These are phyloP conservation scores for Mortierella alpina DNA, from an alignment of 192 early-diverging fungal species.

Conservation along the genomic window DNA sequence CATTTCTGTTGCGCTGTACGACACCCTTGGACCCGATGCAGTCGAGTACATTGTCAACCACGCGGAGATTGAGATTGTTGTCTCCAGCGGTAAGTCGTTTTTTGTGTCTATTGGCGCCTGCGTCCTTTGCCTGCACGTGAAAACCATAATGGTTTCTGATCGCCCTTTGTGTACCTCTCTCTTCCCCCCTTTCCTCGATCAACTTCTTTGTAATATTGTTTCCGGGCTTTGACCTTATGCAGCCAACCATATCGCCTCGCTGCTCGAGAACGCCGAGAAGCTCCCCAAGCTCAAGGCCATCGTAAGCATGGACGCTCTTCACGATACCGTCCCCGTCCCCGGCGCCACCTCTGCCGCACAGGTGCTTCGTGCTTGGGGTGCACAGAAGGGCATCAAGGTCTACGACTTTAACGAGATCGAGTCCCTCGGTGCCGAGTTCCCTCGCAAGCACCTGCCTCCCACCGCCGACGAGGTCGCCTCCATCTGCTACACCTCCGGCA, in stretches of 20 bases:
- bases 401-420: constrained; percentile 72
- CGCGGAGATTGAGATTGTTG: constrained; percentile 80
- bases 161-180: constrained; percentile 28
- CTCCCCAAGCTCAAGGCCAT: constrained; percentile 75
- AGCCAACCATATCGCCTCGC: constrained; percentile 53
- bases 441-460: constrained; percentile 67
- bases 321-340: constrained; percentile 46
- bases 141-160: constrained; percentile 77
- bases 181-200: neutral
- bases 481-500: constrained; percentile 88
- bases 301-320: constrained; percentile 73
- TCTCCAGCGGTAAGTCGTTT: constrained; percentile 56
- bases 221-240: constrained; percentile 4
- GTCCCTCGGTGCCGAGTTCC: constrained; percentile 69
- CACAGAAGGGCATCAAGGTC: constrained; percentile 68
- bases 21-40: constrained; percentile 86
- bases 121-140: constrained; percentile 62
- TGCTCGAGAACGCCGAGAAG: constrained; percentile 66
- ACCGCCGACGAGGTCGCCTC: constrained; percentile 74
- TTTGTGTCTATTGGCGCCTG: neutral
- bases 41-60: constrained; percentile 90
- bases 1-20: constrained; percentile 85
- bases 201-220: neutral
- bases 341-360: constrained; percentile 49
- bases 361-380: constrained; percentile 70